Conservation (phyloP, 1,284 basidiomycete species). For the Stygiomarasmius scandens region DNA sequence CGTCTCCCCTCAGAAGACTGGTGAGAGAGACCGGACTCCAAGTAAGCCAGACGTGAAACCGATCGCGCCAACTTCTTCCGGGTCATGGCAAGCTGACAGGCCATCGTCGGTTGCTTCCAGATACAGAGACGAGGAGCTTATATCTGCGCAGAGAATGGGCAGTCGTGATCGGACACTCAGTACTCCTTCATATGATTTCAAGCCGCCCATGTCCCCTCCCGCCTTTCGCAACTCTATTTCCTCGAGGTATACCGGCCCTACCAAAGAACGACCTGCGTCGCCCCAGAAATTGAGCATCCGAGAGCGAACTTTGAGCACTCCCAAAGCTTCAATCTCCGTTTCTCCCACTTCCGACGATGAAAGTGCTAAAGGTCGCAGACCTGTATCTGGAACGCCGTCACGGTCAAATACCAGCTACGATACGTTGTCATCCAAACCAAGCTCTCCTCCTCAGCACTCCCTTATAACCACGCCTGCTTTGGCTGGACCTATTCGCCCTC, state of each 20-base stretch:
- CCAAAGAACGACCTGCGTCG: constrained; percentile 30
- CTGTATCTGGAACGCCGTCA: constrained; percentile 3
- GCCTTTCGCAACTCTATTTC: background rate
- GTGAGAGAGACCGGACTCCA: constrained; percentile 33
- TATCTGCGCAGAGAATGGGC: background rate
- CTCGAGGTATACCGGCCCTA: constrained; percentile 14
- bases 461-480: constrained; percentile 46
- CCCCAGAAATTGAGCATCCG: constrained; percentile 36
- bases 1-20: constrained; percentile 16
- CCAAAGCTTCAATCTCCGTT: constrained; percentile 19
- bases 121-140: background rate
- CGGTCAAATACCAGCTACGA: constrained; percentile 5
- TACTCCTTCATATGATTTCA: constrained; percentile 10
- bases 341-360: background rate
- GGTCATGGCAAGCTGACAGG: background rate
- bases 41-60: constrained; percentile 19
- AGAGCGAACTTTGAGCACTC: constrained; percentile 44
- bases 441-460: constrained; percentile 36
- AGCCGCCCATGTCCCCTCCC: background rate
- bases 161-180: constrained; percentile 20
- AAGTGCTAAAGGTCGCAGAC: background rate
- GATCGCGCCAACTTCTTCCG: background rate
- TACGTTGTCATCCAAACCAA: constrained; percentile 13
- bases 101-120: background rate
- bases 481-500: constrained; percentile 58